phyloP scores from a whole-genome alignment of 2,329 filamentous ascomycete genomes.

The Aphanocladium album region DNA sequence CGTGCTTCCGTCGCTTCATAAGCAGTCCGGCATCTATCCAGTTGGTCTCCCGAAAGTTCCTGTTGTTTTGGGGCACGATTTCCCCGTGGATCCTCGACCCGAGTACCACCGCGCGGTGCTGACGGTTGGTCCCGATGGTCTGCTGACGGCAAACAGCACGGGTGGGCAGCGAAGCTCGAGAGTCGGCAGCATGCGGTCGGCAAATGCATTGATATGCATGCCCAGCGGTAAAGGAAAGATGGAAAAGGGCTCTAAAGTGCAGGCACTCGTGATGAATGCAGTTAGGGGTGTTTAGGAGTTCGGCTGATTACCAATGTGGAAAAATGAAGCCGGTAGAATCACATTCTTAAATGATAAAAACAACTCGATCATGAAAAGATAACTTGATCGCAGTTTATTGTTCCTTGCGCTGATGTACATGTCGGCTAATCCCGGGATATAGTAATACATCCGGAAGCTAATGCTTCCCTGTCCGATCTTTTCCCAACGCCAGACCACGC shows the following conservation, averaged over 20 bases:
- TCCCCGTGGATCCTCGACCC: constrained; percentile 69
- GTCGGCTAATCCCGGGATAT: constrained; percentile 24
- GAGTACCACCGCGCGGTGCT: constrained; percentile 91
- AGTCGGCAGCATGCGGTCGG: constrained; percentile 81
- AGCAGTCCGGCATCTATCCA: constrained; percentile 62
- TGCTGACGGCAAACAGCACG: constrained; percentile 71
- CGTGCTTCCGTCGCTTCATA: constrained; percentile 80
- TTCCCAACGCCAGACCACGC: constrained; percentile 37
- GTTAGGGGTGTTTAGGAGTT: constrained; percentile 24
- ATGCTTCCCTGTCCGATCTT: constrained; percentile 29
- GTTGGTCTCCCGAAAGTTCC: constrained; percentile 67
- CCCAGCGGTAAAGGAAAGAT: constrained; percentile 60
- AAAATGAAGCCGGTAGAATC: not conserved
- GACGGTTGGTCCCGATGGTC: constrained; percentile 58
- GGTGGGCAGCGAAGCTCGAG: constrained; percentile 85
- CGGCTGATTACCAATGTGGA: not conserved
- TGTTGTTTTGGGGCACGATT: constrained; percentile 66
- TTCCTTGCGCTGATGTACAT: constrained; percentile 30
- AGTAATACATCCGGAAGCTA: constrained; percentile 31
- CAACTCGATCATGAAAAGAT: not conserved
- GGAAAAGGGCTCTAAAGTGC: constrained; percentile 63
- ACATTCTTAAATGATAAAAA: not conserved
- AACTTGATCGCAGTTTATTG: constrained; percentile 20
- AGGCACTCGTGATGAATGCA: constrained; percentile 72
- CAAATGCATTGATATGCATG: constrained; percentile 80